Base-by-base conservation (phyloP, 352 stramenopile species). In the Pythium graminicola region DNA sequence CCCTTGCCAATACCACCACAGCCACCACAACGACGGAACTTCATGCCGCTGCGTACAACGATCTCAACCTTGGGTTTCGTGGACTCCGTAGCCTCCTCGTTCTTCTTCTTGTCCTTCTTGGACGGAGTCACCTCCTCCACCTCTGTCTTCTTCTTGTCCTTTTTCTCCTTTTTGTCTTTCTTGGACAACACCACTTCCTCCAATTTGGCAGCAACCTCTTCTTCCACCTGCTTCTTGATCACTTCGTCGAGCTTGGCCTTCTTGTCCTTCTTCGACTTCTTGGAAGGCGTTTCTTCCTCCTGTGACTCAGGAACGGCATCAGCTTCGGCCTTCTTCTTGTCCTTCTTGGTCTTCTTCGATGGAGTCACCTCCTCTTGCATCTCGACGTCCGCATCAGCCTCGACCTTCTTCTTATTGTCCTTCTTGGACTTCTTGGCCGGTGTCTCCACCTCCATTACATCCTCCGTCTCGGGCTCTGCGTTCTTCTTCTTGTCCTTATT, bases 1-100 rank as follows among this genome's bases (percentile, higher is more conserved):
- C 72, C 74, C 57, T 89, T 91, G 63, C 82, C 82, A 56, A 75
- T 85, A 16, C 82, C 82, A 10, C 77, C 71, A 52, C 82, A 93
- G 26, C 54, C 60, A 6, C 38, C 56, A 39, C 82, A 93, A 17
- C 82, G 80, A 53, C 77, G 78, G 62, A 91, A 87, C 56, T 84
- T 85, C 47, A 84, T 70, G 24, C 81, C 78, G 33, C 76, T 91
- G 40, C 70, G 82, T 26, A 73, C 66, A 8, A 91, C 62, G 0
- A 68, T 55, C 26, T 64, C 50, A 32, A 67, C 59, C 28, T 62
- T 46, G 29, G 22, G 9, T 22, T 57, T 35, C 26, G 43, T 49
- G 7, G 20, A 10, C 44, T 38, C 26, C 8, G 26, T 19, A 56
- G 44, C 46, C 27, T 14, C 28, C 31, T 55, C 17, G 13, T 45